Evolutionary conservation across 805 yeast species (phyloP).

Genomic region (Zygoascus bituminiphila): DNA sequence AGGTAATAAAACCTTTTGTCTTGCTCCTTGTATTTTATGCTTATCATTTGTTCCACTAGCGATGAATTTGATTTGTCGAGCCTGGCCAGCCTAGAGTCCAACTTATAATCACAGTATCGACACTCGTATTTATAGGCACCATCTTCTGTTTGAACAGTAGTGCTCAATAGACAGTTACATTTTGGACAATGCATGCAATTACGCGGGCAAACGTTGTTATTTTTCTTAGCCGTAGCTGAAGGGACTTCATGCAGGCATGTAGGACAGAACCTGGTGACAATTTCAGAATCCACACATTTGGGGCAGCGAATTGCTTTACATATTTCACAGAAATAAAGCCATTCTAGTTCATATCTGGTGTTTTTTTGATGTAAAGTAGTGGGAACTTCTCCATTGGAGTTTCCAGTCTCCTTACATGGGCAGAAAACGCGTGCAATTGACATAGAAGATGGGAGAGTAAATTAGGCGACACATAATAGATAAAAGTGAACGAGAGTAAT

Average conservation of each 20-base stretch:
- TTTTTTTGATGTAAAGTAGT: slow-evolving; percentile 15
- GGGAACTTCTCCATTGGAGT: slow-evolving; percentile 12
- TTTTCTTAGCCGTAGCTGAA: slow-evolving; percentile 19
- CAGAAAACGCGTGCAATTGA: slow-evolving; percentile 4
- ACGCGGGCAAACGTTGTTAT: slow-evolving; percentile 25
- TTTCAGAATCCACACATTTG: slow-evolving; percentile 29
- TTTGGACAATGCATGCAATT: slow-evolving; percentile 31
- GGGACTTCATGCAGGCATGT: slow-evolving; percentile 29
- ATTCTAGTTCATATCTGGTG: slow-evolving; percentile 22
- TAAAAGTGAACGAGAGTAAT: background rate
- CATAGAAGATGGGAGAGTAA: background rate
- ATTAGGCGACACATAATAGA: background rate
- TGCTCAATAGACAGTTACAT: slow-evolving; percentile 20
- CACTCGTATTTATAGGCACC: slow-evolving; percentile 16
- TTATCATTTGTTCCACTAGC: slow-evolving; percentile 12
- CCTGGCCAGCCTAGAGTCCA: background rate
- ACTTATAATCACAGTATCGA: slow-evolving; percentile 20
- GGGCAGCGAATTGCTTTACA: slow-evolving; percentile 31
- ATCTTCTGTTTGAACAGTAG: slow-evolving; percentile 4
- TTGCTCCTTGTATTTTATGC: background rate
- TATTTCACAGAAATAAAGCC: slow-evolving; percentile 30
- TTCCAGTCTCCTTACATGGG: slow-evolving; percentile 5
- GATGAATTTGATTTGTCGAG: slow-evolving; percentile 10
- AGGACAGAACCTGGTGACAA: slow-evolving; percentile 31
- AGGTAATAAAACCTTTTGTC: slow-evolving; percentile 3